phyloP scores from a whole-genome alignment of 2,329 filamentous ascomycete species.

The Monilinia fructicola region DNA sequence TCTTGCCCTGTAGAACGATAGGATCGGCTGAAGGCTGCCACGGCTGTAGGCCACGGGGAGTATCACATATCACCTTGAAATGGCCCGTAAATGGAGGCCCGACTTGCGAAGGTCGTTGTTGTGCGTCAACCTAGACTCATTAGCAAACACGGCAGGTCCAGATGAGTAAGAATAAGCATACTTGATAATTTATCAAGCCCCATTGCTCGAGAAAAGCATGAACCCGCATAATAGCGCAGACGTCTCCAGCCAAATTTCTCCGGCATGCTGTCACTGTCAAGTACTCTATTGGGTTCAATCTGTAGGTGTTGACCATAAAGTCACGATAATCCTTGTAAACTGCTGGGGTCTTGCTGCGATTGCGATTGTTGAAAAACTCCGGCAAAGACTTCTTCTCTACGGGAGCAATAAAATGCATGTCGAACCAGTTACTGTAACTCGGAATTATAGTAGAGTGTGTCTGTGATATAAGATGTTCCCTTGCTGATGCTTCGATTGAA shows the following conservation, averaged over 20 bases:
- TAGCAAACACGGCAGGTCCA: slow-evolving; percentile 30
- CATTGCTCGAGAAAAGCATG: slow-evolving; percentile 98
- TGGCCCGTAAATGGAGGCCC: slow-evolving; percentile 96
- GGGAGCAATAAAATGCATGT: slow-evolving; percentile 89
- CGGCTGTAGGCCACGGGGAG: slow-evolving; percentile 87
- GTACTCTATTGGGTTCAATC: slow-evolving; percentile 92
- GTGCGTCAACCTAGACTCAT: slow-evolving; percentile 78
- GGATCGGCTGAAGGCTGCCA: slow-evolving; percentile 89
- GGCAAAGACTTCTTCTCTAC: slow-evolving; percentile 93
- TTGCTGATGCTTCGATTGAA: slow-evolving; percentile 78
- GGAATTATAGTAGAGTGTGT: slow-evolving; percentile 95
- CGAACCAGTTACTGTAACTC: slow-evolving; percentile 98
- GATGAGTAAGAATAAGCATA: slow-evolving; percentile 45
- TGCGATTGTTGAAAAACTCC: slow-evolving; percentile 98
- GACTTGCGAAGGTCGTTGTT: slow-evolving; percentile 91
- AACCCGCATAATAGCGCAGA: slow-evolving; percentile 98
- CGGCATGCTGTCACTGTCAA: slow-evolving; percentile 95
- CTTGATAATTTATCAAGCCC: slow-evolving; percentile 99
- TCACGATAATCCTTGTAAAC: slow-evolving; percentile 99
- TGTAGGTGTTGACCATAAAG: slow-evolving; percentile 99
- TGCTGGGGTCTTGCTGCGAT: slow-evolving; percentile 94
- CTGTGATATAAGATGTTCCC: slow-evolving; percentile 88
- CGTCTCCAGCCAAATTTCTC: slow-evolving; percentile 91
- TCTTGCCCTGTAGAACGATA: slow-evolving; percentile 60
- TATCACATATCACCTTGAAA: slow-evolving; percentile 94